Base-by-base conservation (phyloP, 2,329 filamentous ascomycete genomes). In the Botrytis hyacinthi region DNA sequence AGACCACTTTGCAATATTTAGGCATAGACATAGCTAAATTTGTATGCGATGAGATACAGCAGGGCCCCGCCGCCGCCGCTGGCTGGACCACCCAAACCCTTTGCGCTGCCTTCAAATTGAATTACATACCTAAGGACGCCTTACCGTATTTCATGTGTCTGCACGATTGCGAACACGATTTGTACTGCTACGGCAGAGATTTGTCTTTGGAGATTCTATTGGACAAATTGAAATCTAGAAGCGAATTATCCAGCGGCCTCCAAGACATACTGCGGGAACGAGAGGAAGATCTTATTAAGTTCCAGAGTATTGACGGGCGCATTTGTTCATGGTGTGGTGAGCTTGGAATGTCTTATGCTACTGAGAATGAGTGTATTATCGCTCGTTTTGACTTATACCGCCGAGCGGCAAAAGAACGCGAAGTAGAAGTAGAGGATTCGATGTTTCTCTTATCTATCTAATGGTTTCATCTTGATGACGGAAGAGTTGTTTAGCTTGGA, bases 391-490 rank as follows among this genome's bases (percentile, higher is more conserved):
- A 48, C 6, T 48, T 48, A 48, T 8, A 6, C 18, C 44, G 20
- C 46, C 46, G 10, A 48, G 46, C 3, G 3, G 20, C 46, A 48
- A 48, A 22, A 22, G 20, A 48, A 22, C 20, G 48, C 3, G 46
- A 37, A 51, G 29, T 10, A 26, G 10, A 37, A 9, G 32, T 10
- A 1, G 32, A 40, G 22, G 32, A 29, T 54, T 42, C 46, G 20
- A 22, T 14, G 35, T 68, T 68, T 51, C 32, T 57, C 32, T 4
- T 40, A 1, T 40, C 26, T 29, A 9, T 68, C 14, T 40, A 16
- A 40, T 0, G 18, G 9, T 40, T 0, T 16, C 4, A 4, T 22
- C 26, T n/a, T 18, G 1, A 9, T 18, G 0, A 2, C 1, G 2
- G 6, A 7, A n/a, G 22, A 10, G 6, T 0, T n/a, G 1, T 9